Evolutionary conservation across 2,329 filamentous ascomycete genomes (phyloP).

Genomic region (Xylaria sp.): DNA sequence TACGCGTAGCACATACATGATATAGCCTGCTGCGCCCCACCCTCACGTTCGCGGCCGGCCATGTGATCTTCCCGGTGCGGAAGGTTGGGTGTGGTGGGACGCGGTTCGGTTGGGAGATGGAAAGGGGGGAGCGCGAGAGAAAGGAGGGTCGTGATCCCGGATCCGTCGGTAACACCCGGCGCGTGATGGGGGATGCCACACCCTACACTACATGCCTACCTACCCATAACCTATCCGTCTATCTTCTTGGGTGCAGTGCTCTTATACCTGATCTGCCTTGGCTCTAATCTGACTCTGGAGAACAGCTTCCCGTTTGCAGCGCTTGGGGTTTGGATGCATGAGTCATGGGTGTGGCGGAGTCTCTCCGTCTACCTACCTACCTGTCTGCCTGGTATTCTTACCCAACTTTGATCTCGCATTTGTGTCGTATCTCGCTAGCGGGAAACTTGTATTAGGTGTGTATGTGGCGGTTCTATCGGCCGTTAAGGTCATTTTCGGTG

Average conservation of each 20-base stretch:
- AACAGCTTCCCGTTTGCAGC: slow-evolving; percentile 15
- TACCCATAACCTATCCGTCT: background rate
- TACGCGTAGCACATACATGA: slow-evolving; percentile 32
- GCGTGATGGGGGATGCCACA: slow-evolving; percentile 33
- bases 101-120: slow-evolving; percentile 27
- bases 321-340: slow-evolving; percentile 7
- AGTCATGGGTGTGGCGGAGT: slow-evolving; percentile 29
- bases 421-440: slow-evolving; percentile 8
- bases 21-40: slow-evolving; percentile 32
- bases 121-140: background rate
- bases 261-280: slow-evolving; percentile 19
- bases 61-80: slow-evolving; percentile 36
- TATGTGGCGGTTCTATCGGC: slow-evolving; percentile 14
- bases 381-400: background rate
- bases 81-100: slow-evolving; percentile 32
- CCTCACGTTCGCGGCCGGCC: slow-evolving; percentile 32
- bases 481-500: slow-evolving; percentile 16
- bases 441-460: slow-evolving; percentile 14
- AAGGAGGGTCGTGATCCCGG: slow-evolving; percentile 23
- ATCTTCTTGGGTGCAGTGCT: background rate
- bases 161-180: slow-evolving; percentile 38
- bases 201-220: background rate
- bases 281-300: slow-evolving; percentile 12
- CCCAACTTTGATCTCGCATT: slow-evolving; percentile 8
- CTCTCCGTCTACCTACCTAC: background rate